Conservation (phyloP, 2,329 filamentous ascomycete genomes). For the Dactylonectria estremocensis region DNA sequence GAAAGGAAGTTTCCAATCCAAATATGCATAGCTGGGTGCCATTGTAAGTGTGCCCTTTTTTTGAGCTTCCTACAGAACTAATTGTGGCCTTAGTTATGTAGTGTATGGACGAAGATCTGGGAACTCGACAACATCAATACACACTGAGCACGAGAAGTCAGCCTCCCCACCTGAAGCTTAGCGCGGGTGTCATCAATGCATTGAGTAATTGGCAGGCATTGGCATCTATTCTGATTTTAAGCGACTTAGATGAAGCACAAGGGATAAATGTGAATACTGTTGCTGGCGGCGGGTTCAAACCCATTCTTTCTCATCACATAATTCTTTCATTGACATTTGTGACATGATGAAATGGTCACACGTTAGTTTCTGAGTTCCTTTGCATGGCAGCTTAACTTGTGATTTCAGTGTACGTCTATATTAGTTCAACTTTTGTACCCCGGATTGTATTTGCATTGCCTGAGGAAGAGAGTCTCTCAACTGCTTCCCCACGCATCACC, state of each 20-base stretch:
- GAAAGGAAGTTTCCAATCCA: conserved; percentile 39
- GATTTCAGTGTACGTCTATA: not conserved
- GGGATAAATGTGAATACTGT: too few species aligned
- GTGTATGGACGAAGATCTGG: conserved; percentile 33
- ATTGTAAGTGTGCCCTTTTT: conserved; percentile 32
- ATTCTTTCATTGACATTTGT: too few species aligned
- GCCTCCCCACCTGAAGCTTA: not conserved
- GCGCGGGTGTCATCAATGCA: too few species aligned
- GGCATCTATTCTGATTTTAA: too few species aligned
- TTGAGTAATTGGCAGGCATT: too few species aligned
- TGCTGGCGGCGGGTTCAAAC: too few species aligned
- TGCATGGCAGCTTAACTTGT: too few species aligned
- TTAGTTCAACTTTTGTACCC: not conserved
- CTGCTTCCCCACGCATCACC: conserved; percentile 15
- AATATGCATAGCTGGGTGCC: conserved; percentile 46
- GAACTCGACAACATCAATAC: not conserved
- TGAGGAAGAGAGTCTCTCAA: not conserved
- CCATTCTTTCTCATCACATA: too few species aligned
- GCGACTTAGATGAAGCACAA: too few species aligned
- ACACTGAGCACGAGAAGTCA: not conserved
- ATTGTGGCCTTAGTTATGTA: conserved; percentile 22
- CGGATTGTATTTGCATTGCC: not conserved
- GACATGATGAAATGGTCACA: too few species aligned
- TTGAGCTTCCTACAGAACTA: too few species aligned
- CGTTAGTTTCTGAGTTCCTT: too few species aligned